A percentile compares a stretch with the other conserved stretches of the same genome.
Evolutionary conservation across 176 grass and related monocot genomes (phyloP).

Genomic region (Lolium multiflorum): DNA sequence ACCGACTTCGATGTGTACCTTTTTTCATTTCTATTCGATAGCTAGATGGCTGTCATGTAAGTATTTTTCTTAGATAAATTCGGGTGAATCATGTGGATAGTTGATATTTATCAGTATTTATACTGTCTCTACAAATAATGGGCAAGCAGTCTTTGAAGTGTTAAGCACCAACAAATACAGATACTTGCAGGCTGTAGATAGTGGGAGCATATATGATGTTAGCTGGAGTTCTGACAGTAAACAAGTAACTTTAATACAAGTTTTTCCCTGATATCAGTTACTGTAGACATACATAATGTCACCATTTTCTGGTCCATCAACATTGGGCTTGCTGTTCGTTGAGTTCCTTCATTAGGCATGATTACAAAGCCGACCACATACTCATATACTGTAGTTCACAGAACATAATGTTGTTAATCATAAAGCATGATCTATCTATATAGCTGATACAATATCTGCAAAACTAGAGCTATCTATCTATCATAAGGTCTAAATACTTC

Average conservation of each 20-base stretch:
- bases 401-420: constrained; percentile 8
- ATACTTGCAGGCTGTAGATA: neutral
- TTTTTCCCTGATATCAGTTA: constrained; percentile 13
- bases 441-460: neutral
- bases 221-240: constrained; percentile 29
- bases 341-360: constrained; percentile 5
- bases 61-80: too few species aligned
- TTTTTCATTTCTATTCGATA: neutral
- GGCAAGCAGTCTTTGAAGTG: neutral
- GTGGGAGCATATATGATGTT: too few species aligned
- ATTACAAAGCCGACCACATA: constrained; percentile 10
- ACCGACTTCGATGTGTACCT: neutral
- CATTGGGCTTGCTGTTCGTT: neutral
- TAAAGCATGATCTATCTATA: constrained; percentile 25
- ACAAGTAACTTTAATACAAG: too few species aligned
- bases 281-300: constrained; percentile 1
- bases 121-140: constrained; percentile 1
- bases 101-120: too few species aligned
- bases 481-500: too few species aligned
- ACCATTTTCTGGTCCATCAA: constrained; percentile 4
- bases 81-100: neutral
- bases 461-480: constrained; percentile 1
- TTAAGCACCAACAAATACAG: neutral
- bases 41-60: neutral
- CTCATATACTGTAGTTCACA: constrained; percentile 21